These are phyloP conservation scores for Arthroderma uncinatum DNA, from an alignment of 2,329 filamentous ascomycete genomes.

Conservation along the genomic window DNA sequence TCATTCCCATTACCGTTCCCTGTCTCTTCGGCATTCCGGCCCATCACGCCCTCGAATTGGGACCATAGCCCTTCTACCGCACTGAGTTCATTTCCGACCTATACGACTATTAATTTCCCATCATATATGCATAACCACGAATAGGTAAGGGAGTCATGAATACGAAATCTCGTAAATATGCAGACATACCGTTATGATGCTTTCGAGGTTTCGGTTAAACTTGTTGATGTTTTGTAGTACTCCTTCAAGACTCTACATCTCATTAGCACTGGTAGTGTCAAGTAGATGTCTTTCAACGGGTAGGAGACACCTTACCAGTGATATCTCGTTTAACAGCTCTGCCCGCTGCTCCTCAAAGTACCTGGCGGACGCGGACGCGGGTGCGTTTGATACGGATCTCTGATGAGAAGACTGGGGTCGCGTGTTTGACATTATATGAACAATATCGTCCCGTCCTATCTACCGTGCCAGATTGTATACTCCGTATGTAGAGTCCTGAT, in stretches of 20 bases:
- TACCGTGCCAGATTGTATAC: too few species aligned
- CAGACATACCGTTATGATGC: conserved; percentile 62
- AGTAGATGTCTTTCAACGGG: background rate
- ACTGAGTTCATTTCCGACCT: conserved; percentile 91
- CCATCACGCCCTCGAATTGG: conserved; percentile 95
- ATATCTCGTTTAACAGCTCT: conserved; percentile 35
- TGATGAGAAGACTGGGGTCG: conserved; percentile 4
- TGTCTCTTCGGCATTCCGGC: conserved; percentile 43
- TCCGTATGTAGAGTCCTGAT: too few species aligned
- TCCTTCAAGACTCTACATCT: conserved; percentile 59
- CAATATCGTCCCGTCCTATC: background rate
- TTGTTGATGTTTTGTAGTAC: conserved; percentile 94
- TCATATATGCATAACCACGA: too few species aligned
- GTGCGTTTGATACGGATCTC: conserved; percentile 5
- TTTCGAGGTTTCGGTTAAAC: conserved; percentile 81
- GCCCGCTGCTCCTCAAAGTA: conserved; percentile 34
- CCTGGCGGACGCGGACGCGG: background rate
- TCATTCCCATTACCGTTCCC: conserved; percentile 3
- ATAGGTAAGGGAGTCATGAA: too few species aligned
- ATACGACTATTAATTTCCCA: background rate
- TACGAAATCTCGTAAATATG: background rate
- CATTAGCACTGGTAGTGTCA: background rate
- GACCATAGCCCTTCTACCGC: conserved; percentile 95
- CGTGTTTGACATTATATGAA: background rate
- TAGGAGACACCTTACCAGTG: conserved; percentile 24